These are phyloP conservation scores for Rhododendron vialii DNA, from an alignment of 148 eudicot genomes.

Conservation along the genomic window DNA sequence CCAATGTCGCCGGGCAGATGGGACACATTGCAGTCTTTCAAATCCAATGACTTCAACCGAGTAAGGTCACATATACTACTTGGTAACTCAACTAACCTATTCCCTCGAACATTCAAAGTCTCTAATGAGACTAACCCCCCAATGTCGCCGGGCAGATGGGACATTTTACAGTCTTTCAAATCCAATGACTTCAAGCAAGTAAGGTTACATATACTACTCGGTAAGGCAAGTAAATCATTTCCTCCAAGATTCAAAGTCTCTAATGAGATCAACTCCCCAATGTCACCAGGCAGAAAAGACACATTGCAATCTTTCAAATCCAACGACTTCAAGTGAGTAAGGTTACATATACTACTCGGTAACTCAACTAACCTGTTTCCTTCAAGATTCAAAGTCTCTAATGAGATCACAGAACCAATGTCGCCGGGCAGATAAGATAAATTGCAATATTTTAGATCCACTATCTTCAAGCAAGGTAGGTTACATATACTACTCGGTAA, in stretches of 20 bases:
- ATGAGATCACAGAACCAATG: background rate
- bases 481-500: background rate
- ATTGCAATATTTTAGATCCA: background rate
- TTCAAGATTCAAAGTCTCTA: background rate
- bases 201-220: background rate
- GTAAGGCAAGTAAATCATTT: background rate
- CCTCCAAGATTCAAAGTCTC: background rate
- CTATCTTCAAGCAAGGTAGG: background rate
- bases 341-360: background rate
- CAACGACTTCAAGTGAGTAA: background rate
- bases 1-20: background rate
- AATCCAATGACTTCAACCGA: background rate
- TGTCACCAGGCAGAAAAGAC: background rate
- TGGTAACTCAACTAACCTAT: background rate
- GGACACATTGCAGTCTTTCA: background rate
- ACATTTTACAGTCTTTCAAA: background rate
- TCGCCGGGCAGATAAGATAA: background rate
- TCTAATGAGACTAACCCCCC: background rate
- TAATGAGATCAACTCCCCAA: background rate
- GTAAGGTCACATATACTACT: background rate
- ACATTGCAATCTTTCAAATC: background rate
- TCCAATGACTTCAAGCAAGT: background rate
- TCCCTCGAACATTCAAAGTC: background rate
- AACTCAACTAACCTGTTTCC: background rate
- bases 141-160: background rate